Evolutionary conservation across 768 basidiomycete species (phyloP).

Genomic region (Naganishia vishniacii): DNA sequence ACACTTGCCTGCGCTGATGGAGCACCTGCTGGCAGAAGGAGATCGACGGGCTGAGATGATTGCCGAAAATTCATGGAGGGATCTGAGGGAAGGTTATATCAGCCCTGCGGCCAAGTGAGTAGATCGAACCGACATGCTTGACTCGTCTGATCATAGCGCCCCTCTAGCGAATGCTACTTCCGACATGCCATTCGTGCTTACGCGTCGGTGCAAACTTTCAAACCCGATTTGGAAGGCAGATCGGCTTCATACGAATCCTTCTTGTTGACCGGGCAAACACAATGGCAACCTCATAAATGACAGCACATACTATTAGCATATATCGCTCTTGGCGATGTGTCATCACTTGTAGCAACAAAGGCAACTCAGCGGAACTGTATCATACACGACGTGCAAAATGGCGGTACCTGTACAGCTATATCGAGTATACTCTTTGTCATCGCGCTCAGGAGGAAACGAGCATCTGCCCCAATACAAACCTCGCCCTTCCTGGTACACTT

Average conservation of each 20-base stretch:
- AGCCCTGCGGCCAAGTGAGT: slow-evolving; percentile 37
- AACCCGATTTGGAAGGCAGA: slow-evolving; percentile 28
- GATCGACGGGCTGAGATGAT: slow-evolving; percentile 30
- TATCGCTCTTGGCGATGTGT: too few species aligned
- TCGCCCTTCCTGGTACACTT: too few species aligned
- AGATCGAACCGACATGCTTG: neutral
- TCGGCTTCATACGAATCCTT: slow-evolving; percentile 34
- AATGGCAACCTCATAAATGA: slow-evolving; percentile 35
- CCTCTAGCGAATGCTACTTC: slow-evolving; percentile 35
- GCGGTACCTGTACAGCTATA: too few species aligned
- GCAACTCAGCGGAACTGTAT: too few species aligned
- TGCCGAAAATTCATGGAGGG: slow-evolving; percentile 32
- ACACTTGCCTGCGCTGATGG: slow-evolving; percentile 32
- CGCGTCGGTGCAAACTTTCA: slow-evolving; percentile 32
- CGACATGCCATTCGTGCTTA: slow-evolving; percentile 35
- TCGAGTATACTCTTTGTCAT: too few species aligned
- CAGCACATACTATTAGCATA: too few species aligned
- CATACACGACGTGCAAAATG: too few species aligned
- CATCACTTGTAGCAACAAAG: too few species aligned
- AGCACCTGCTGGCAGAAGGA: slow-evolving; percentile 25
- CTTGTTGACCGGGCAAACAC: slow-evolving; percentile 32
- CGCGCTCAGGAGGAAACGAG: too few species aligned
- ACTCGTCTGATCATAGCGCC: neutral
- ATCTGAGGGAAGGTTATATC: slow-evolving; percentile 33
- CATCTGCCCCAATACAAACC: too few species aligned